Evolutionary conservation across 2,329 filamentous ascomycete genomes (phyloP), one percentile per base, ranked within the genome.

Genomic region (Venturia pyrina): DNA sequence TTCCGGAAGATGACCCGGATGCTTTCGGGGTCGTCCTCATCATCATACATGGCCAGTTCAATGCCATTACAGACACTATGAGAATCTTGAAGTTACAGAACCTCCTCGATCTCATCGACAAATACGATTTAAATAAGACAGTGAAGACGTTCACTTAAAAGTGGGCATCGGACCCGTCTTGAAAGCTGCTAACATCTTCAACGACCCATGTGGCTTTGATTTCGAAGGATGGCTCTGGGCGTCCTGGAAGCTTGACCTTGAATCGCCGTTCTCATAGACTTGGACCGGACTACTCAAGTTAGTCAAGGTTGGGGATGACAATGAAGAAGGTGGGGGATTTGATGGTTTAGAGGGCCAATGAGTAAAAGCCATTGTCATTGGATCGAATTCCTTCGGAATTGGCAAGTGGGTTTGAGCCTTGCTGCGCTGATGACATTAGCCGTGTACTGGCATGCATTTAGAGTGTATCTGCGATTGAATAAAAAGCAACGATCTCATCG

Each of bases 1-100:
- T 44, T 13, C 60, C 60, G 15, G 60, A 62, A 37, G 60, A 62
- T 40, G 60, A 62, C 60, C 60, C 60, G 4, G 60, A 62, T 3
- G 32, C 60, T n/a, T 41, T 62, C 32, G 34, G 19, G 19, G 5
- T 44, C 15, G n/a, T 62, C 32, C 24, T 62, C 8, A 5, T 5
- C 41, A n/a, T 62, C 41, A 44, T 40, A 15, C 60, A 62, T 41
- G 19, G 19, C 34, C 60, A 41, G 10, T 28, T n/a, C 37, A 13
- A 37, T 44, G 7, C 34, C 10, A 21, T 62, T 17, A 5, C 60
- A 32, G 34, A 62, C 44, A 17, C 19, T 3, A n/a, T 43, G 60
- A 2, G 1, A 5, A 40, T 62, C 7, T 17, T 32, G 17, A 19
- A 19, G 24, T n/a, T 37, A 37, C 2, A 40, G 37, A 43, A 8